Evolutionary conservation across 805 yeast species (phyloP).

Genomic region (Lipomyces mesembrius): DNA sequence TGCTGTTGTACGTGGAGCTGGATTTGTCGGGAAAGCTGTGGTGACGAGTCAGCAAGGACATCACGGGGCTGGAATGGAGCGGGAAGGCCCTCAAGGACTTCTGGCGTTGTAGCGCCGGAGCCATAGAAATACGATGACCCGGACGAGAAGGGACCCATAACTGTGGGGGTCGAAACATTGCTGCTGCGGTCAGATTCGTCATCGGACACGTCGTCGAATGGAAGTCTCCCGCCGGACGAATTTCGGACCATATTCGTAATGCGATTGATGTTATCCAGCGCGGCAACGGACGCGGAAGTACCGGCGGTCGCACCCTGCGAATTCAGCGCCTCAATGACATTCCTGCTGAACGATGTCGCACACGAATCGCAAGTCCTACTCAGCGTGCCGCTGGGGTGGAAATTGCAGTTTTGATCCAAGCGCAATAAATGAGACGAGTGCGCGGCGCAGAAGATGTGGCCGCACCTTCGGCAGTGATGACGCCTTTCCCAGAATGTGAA

Average conservation of each 20-base stretch:
- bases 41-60: background rate
- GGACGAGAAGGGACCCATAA: constrained; percentile 1
- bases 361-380: constrained; percentile 75
- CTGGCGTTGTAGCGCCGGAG: constrained; percentile 16
- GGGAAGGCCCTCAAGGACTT: constrained; percentile 10
- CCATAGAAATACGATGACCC: constrained; percentile 4
- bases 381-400: constrained; percentile 68
- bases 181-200: constrained; percentile 16
- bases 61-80: background rate
- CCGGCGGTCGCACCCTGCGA: constrained; percentile 20
- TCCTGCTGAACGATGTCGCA: constrained; percentile 53
- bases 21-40: constrained; percentile 19
- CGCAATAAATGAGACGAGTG: constrained; percentile 63
- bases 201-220: constrained; percentile 18
- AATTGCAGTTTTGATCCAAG: constrained; percentile 55
- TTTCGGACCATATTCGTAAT: constrained; percentile 35
- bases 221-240: constrained; percentile 13
- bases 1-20: constrained; percentile 28
- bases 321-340: constrained; percentile 32
- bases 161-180: constrained; percentile 3
- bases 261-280: constrained; percentile 29
- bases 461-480: constrained; percentile 86
- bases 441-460: constrained; percentile 74
- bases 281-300: constrained; percentile 4
- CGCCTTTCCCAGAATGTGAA: constrained; percentile 80